Base-by-base conservation (phyloP, 1,139 yeast species). In the Blastobotrys proliferans region DNA sequence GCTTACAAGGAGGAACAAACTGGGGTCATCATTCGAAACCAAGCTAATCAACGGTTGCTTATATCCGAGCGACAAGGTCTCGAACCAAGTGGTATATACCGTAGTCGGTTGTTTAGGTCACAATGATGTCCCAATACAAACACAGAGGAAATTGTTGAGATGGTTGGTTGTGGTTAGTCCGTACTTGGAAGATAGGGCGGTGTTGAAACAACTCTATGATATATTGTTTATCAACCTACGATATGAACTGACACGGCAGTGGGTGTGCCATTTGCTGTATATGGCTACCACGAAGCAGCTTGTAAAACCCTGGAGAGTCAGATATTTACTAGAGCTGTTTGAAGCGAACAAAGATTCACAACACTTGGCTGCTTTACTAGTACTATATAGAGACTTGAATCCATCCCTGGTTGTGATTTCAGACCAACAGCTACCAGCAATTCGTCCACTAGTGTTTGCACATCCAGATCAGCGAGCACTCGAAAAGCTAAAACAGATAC, bases 171-270 rank as follows among this genome's bases (percentile, higher is more conserved):
- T 63, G 2, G 65, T 67, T 0, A 58, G 36, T 22, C 57, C 65
- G 0, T 59, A 58, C 43, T 35, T 61, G 13, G 61, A 57, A n/a
- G 60, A 61, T 14, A 48, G 54, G 1, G 41, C 46, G 4, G 47
- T 58, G 2, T 46, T 63, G 4, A 54, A 53, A 2, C 50, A 50
- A 25, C 46, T 67, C 3, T 68, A 64, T 44, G 64, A 72, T 1
- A 45, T 70, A 11, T 58, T 76, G 43, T 64, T 74, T 49, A 67
- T 70, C 22, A 61, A 67, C 31, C 61, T 77, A 49, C 68, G 70
- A 38, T 72, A 62, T 47, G 77, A 73, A 47, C 68, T 61, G 41
- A 56, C 70, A 30, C 68, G 78, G 27, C 64, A 66, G 1, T 65
- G 68, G 57, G 55, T 72, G 3, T 68, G 77, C 11, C 70, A 70